Base-by-base conservation (phyloP, 1,139 yeast genomes). In the Geotrichum bryndzae region DNA sequence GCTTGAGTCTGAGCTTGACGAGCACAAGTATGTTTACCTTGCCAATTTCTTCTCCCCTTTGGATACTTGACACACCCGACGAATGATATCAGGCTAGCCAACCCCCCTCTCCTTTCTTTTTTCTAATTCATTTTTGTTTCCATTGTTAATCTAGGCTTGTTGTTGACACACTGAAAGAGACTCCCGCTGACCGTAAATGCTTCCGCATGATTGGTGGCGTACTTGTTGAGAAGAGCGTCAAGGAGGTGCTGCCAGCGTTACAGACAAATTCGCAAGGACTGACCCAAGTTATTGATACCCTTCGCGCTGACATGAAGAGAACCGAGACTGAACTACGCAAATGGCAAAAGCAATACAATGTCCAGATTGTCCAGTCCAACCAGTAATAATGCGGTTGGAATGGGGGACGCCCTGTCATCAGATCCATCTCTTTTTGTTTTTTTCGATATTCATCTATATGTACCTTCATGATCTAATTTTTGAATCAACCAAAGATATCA, bases 121-220 rank as follows among this genome's bases (percentile, higher is more conserved):
- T n/a, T 41, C n/a, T 25, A 3, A 25, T 25, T 25, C 5, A 25
- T 25, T 25, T 25, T 25, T 25, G 5, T 38, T n/a, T 38, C 13
- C n/a, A 1, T 38, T n/a, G 18, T n/a, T 7, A 3, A 41, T 41
- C 7, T 33, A 74, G 75, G 66, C 72, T 85, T 59, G 89, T 85
- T 29, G 66, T 84, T 57, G 80, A 81, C 15, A 85, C 94, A 0
- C 73, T 87, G 71, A 74, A 69, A 65, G 81, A 74, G 53, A 85
- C 82, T 58, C 82, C 82, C 23, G 66, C 68, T 2, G 84, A 80
- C 54, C 82, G 99, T 64, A 87, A 86, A 70, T 91, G 98, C 70
- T 92, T 86, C 77, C 85, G 96, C 72, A 90, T 94, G 97, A 83
- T 94, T 52, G 97, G 97, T 18, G 96, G 96, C 3, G 96, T 94